These are phyloP conservation scores for Curvularia spicifera DNA, from an alignment of 2,329 filamentous ascomycete genomes.

Conservation along the genomic window DNA sequence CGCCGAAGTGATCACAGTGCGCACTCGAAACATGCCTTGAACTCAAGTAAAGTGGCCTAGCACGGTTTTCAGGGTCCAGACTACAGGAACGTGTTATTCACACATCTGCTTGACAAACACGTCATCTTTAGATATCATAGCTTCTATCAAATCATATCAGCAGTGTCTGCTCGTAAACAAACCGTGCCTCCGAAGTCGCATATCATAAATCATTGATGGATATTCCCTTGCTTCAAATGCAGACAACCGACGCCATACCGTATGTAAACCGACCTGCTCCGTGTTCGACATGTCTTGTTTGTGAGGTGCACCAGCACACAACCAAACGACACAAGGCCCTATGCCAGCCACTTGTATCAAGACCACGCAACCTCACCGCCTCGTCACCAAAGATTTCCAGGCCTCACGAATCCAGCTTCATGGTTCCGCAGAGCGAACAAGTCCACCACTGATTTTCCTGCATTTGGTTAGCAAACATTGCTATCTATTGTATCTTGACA, in stretches of 20 bases:
- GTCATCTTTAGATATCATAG: background rate
- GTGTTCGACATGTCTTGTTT: background rate
- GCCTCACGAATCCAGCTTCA: slow-evolving; percentile 56
- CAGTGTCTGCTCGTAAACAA: background rate
- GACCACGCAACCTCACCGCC: background rate
- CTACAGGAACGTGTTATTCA: background rate
- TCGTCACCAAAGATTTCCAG: too few species aligned
- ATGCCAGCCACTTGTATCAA: background rate
- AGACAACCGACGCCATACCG: background rate
- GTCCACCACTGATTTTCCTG: slow-evolving; percentile 67
- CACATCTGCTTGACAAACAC: background rate
- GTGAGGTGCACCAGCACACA: background rate
- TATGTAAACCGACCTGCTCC: background rate
- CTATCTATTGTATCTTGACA: background rate
- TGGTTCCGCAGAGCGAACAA: slow-evolving; percentile 64
- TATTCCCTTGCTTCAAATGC: background rate
- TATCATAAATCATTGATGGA: background rate
- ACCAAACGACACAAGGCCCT: background rate
- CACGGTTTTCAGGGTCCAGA: background rate
- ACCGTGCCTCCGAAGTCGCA: background rate
- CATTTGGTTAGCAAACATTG: background rate
- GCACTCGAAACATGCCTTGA: background rate
- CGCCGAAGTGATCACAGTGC: background rate
- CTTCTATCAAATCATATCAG: background rate
- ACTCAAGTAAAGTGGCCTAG: too few species aligned